These are phyloP conservation scores for Candida nanaspora DNA, from an alignment of 805 yeast genomes.

Conservation along the genomic window DNA sequence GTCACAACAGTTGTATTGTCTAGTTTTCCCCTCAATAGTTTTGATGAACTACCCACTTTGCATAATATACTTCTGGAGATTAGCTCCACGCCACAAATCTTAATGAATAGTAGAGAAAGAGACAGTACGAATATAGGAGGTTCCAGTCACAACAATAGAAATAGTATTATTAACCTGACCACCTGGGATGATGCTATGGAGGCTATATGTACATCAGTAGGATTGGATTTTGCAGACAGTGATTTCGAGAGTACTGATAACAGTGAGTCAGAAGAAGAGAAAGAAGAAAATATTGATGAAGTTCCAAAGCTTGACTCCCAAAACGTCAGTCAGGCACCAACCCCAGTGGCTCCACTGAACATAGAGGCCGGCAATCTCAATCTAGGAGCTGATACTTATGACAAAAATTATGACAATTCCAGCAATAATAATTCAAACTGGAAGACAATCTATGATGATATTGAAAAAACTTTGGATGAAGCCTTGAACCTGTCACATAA, in stretches of 20 bases:
- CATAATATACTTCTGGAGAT: slow-evolving; percentile 21
- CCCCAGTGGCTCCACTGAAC: background rate
- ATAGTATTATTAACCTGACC: slow-evolving; percentile 16
- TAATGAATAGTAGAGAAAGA: background rate
- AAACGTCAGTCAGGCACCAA: background rate
- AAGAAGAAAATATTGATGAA: slow-evolving; percentile 1
- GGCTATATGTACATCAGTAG: slow-evolving; percentile 21
- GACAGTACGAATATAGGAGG: background rate
- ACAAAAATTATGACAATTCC: too few relatives aligned
- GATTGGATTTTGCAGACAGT: slow-evolving; percentile 27
- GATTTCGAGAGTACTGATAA: slow-evolving; percentile 18
- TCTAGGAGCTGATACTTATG: too few relatives aligned
- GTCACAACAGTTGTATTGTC: slow-evolving; percentile 20
- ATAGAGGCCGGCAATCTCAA: too few relatives aligned
- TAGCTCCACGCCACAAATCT: slow-evolving; percentile 11
- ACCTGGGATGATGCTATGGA: slow-evolving; percentile 31
- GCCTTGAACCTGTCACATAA: slow-evolving; percentile 1
- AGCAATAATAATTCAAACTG: slow-evolving; percentile 7
- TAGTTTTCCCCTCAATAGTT: slow-evolving; percentile 11
- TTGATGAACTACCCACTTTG: slow-evolving; percentile 8
- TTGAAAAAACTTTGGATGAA: slow-evolving; percentile 18
- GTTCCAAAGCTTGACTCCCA: background rate
- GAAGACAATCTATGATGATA: slow-evolving; percentile 12
- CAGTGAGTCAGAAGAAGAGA: slow-evolving; percentile 9
- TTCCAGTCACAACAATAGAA: too few relatives aligned